These are phyloP conservation scores for Neocatenulostroma microsporum DNA, from an alignment of 2,329 filamentous ascomycete genomes.

Conservation along the genomic window DNA sequence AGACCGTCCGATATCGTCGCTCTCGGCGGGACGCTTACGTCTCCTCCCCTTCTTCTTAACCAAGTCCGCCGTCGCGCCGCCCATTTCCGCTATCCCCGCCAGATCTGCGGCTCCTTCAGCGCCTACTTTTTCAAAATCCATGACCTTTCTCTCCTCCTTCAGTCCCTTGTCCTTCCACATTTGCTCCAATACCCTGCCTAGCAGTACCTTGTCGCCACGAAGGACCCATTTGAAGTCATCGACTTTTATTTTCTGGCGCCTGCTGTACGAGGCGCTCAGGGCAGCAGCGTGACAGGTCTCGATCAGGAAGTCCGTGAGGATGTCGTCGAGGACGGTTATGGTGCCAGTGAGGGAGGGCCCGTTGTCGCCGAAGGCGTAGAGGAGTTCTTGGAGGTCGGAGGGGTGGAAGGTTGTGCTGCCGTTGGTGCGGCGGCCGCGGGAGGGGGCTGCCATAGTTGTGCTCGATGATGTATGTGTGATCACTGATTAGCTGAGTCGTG, in stretches of 20 bases:
- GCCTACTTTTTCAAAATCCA: conserved; percentile 60
- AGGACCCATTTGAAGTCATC: conserved; percentile 96
- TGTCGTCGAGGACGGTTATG: conserved; percentile 82
- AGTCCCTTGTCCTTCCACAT: conserved; percentile 82
- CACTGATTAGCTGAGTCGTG: too few species aligned
- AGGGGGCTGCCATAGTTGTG: conserved; percentile 41
- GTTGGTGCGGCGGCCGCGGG: conserved; percentile 41
- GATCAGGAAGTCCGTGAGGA: conserved; percentile 93
- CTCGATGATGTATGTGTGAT: too few species aligned
- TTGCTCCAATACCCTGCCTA: conserved; percentile 84
- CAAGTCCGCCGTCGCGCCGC: conserved; percentile 37
- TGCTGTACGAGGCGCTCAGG: conserved; percentile 72
- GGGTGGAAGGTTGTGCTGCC: conserved; percentile 39
- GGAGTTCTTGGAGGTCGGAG: conserved; percentile 47
- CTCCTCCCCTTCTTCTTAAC: conserved; percentile 23
- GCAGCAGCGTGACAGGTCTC: conserved; percentile 87
- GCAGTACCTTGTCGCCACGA: conserved; percentile 71
- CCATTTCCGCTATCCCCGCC: conserved; percentile 59
- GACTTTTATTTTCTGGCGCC: conserved; percentile 93
- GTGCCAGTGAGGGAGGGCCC: conserved; percentile 65
- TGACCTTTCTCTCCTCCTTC: conserved; percentile 70
- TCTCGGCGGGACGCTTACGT: too few species aligned
- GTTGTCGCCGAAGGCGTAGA: conserved; percentile 74
- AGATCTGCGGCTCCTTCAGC: conserved; percentile 39
- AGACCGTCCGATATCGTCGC: too few species aligned